Conservation (phyloP, 306 rosid genomes). For the Fragaria iinumae region DNA sequence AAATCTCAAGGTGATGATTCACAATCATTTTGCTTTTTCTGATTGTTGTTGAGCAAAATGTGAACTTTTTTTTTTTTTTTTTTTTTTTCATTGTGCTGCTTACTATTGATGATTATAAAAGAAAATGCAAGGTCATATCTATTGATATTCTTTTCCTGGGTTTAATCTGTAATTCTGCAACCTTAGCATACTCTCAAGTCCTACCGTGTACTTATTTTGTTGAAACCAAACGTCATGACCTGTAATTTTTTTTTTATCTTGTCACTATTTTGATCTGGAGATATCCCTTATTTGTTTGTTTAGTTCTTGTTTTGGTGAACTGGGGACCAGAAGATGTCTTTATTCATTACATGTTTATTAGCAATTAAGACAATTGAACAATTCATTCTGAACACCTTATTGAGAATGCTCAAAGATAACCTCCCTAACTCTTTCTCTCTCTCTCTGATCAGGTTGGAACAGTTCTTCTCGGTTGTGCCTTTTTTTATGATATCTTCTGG, state of each 20-base stretch:
- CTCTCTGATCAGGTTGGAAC: conserved; percentile 79
- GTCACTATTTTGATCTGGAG: not conserved
- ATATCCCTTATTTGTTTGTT: not conserved
- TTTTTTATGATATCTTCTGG: conserved; percentile 95
- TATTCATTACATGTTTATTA: not conserved
- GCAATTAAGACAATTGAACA: not conserved
- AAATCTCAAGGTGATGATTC: conserved; percentile 84
- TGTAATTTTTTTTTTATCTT: not conserved
- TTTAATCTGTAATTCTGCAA: not conserved
- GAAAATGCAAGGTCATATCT: not conserved
- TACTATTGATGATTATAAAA: not conserved
- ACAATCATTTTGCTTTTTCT: not conserved
- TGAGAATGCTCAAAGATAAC: conserved; percentile 2
- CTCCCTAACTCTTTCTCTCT: not conserved
- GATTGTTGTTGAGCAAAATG: not conserved
- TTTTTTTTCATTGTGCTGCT: not conserved
- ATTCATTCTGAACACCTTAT: conserved; percentile 13
- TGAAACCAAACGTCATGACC: not conserved
- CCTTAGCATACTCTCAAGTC: not conserved
- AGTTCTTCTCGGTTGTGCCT: conserved; percentile 95
- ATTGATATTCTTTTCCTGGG: not conserved
- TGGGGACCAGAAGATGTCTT: not conserved
- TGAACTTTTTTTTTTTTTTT: not conserved
- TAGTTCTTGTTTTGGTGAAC: not conserved
- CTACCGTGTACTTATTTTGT: not conserved